Evolutionary conservation across 192 early-diverging fungal species (phyloP), one percentile per base, ranked within the genome.

Genomic region (Obelidium mucronatum): DNA sequence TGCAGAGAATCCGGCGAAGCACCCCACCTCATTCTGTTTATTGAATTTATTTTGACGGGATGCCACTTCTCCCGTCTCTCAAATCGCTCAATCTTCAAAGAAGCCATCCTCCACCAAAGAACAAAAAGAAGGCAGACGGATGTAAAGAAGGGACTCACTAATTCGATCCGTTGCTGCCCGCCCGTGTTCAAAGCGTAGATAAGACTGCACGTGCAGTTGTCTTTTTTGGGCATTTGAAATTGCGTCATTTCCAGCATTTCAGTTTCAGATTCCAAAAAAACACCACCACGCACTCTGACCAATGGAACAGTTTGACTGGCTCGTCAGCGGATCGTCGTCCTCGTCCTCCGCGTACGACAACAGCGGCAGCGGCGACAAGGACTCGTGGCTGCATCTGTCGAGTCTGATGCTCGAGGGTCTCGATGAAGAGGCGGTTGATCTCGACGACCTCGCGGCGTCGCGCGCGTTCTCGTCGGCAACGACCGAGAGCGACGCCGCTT

Each of bases 371-470:
- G 8, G 22, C 53, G 13, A 2, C 11, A 5, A 4, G 22, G 40
- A 60, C 40, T 37, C 19, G 33, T 63, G 60, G 72, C 72, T 74
- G 34, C 72, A 74, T 24, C 33, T 74, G 37, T 74, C 72, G 22
- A 11, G 15, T 1, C 15, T 74, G 37, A 74, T 74, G 72, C 72
- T 74, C 60, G 72, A 74, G 31, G 60, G 39, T n/a, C 72, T 74
- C 33, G 56, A 60, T 28, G 72, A 74, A 1, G 59, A 74, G 17
- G 17, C n/a, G n/a, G 22, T 26, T 44, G 40, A 28, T 1, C 30
- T 35, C 28, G 40, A 67, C 28, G 63, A n/a, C 56, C 24, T 30
- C 56, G 35, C 22, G 19, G 63, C 2, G 6, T 8, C 34, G 28
- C 52, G 28, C 24, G 30, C 53, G 24, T n/a, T 52, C 19, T 35